Conservation (phyloP, 2,329 filamentous ascomycete genomes). For the Didymella exigua region DNA sequence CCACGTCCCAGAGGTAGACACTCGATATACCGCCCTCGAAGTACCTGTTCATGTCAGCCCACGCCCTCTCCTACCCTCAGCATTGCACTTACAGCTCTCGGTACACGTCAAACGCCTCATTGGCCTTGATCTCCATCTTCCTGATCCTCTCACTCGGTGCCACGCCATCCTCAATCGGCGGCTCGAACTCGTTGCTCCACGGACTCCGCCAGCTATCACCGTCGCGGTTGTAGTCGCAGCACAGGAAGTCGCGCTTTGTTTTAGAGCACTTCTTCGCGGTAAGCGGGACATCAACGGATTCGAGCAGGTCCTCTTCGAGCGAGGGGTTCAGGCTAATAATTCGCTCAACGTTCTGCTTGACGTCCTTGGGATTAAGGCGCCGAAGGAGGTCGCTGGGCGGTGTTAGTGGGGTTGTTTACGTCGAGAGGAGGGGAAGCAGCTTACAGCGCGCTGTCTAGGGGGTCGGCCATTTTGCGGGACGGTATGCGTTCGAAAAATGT, state of each 20-base stretch:
- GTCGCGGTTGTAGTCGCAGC: conserved; percentile 99
- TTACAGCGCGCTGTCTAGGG: conserved; percentile 73
- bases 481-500: conserved; percentile 18
- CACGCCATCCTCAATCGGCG: conserved; percentile 81
- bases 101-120: conserved; percentile 97
- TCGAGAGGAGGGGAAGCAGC: not conserved
- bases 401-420: conserved; percentile 16
- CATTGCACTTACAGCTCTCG: conserved; percentile 70
- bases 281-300: conserved; percentile 95
- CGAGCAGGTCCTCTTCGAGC: conserved; percentile 95
- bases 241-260: conserved; percentile 91
- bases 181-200: conserved; percentile 99
- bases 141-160: conserved; percentile 88
- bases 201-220: conserved; percentile 96
- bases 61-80: not conserved
- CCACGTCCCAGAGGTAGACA: conserved; percentile 97
- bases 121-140: conserved; percentile 91
- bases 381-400: conserved; percentile 87
- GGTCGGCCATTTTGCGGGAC: conserved; percentile 42
- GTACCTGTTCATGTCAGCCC: conserved; percentile 60
- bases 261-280: conserved; percentile 83
- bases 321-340: conserved; percentile 89
- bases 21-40: conserved; percentile 95
- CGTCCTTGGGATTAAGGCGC: conserved; percentile 93
- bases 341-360: conserved; percentile 81